Base-by-base conservation (phyloP, 139 green algal species). In the Deuterostichococcus epilithicus region DNA sequence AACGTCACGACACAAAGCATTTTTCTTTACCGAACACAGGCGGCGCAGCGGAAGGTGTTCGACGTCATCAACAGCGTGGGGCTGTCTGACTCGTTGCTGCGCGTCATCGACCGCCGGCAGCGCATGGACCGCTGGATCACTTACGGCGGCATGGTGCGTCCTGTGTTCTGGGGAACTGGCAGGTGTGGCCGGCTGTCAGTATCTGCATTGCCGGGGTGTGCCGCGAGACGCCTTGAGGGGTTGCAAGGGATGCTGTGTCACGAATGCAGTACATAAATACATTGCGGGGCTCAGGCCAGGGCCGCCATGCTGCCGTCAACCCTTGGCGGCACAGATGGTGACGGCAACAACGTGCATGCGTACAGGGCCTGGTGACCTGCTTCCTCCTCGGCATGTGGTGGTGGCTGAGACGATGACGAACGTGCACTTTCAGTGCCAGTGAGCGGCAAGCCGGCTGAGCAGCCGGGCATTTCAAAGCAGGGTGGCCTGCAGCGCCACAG, bases 51-150 rank as follows among this genome's bases (percentile, higher is more conserved):
- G 32, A 94, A 94, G 79, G 81, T 89, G 63, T 78, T 97, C 63
- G 94, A 97, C 74, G 84, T 97, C 68, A 74, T 97, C 3, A 96
- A 97, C 82, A 88, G 84, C 3, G 75, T 97, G 26, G 93, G 92
- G 13, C 70, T 98, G 74, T 93, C 88, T 2, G 90, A 95, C 52
- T 92, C 86, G 0, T 69, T 98, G 74, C 81, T 98, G 74, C 82
- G 86, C 5, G 58, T 95, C 32, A 94, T 92, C 58, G 93, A 98
- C 38, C 79, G 90, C 42, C 76, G 93, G 72, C 90, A 96, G 69
- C 78, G 72, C 2, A 83, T 87, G 73, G 93, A 98, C 87, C 87
- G 92, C 44, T 86, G 82, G 69, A 84, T 96, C 2, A 87, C 86
- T 15, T 95, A 97, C 63, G 91, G 86, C 15, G 93, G 94, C 79